A percentile compares a stretch with the other conserved stretches of the same genome.
These are phyloP conservation scores for Blastobotrys serpentis DNA, from an alignment of 1,139 yeast genomes.

Conservation along the genomic window DNA sequence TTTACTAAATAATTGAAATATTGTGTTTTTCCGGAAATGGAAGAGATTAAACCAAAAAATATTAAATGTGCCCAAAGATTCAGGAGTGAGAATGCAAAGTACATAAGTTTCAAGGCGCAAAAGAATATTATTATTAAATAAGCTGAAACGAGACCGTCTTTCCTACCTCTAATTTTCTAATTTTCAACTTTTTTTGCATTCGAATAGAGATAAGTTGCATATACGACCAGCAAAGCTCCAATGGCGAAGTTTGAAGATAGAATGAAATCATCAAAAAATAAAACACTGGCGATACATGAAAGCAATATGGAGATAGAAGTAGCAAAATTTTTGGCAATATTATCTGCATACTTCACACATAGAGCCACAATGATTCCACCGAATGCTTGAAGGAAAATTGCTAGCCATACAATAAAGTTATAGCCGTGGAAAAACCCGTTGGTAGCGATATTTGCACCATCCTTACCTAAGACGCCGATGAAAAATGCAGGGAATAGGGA, in stretches of 20 bases:
- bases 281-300: constrained; percentile 41
- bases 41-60: not conserved
- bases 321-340: constrained; percentile 46
- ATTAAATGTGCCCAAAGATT: not conserved
- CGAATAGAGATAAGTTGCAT: constrained; percentile 41
- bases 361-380: constrained; percentile 46
- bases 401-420: constrained; percentile 41
- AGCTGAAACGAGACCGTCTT: too few relatives aligned
- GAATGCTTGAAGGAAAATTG: constrained; percentile 42
- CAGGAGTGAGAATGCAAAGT: too few relatives aligned
- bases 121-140: not conserved
- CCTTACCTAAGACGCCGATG: constrained; percentile 40
- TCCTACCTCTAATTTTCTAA: too few relatives aligned
- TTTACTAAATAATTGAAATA: too few relatives aligned
- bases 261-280: constrained; percentile 39
- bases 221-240: constrained; percentile 41
- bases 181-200: constrained; percentile 4
- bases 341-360: constrained; percentile 46
- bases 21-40: not conserved
- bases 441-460: constrained; percentile 37
- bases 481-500: constrained; percentile 44
- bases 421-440: constrained; percentile 44
- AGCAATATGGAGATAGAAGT: constrained; percentile 44
- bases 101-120: too few relatives aligned
- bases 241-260: constrained; percentile 39